These are phyloP conservation scores for Pseudonitzschia pungens DNA, from an alignment of 108 stramenopile species.

Conservation along the genomic window DNA sequence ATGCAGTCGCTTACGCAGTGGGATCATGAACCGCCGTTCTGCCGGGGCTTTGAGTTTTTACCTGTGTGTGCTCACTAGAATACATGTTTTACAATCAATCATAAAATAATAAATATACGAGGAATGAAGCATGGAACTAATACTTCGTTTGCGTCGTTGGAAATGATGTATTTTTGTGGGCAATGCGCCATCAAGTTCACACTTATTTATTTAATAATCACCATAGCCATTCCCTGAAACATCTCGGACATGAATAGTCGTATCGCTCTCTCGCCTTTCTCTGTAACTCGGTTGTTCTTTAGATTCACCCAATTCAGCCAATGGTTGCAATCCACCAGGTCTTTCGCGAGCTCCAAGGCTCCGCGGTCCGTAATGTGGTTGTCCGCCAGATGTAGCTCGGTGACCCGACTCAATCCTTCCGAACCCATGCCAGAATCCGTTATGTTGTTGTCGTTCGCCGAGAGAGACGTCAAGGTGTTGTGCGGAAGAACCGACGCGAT, in stretches of 20 bases:
- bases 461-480: conserved; percentile 26
- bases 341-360: conserved; percentile 31
- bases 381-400: conserved; percentile 34
- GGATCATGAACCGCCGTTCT: no score
- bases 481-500: conserved; percentile 29
- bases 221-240: conserved; percentile 6
- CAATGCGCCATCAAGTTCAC: no score
- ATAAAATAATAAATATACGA: no score
- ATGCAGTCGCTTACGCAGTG: no score
- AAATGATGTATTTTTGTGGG: no score
- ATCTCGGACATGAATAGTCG: conserved; percentile 16
- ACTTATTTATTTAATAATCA: conserved; percentile 15
- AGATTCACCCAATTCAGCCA: conserved; percentile 30
- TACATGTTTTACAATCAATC: no score
- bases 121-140: no score
- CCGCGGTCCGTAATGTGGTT: conserved; percentile 43
- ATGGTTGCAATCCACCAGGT: conserved; percentile 19
- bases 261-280: conserved; percentile 19
- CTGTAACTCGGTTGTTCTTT: conserved; percentile 24
- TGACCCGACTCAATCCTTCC: not conserved
- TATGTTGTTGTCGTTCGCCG: conserved; percentile 31
- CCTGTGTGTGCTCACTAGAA: no score
- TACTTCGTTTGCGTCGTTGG: no score
- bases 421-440: conserved; percentile 23
- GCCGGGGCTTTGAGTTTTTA: no score